Evolutionary conservation across 345 rosid species (phyloP).

Genomic region (Eucalyptus marginata): DNA sequence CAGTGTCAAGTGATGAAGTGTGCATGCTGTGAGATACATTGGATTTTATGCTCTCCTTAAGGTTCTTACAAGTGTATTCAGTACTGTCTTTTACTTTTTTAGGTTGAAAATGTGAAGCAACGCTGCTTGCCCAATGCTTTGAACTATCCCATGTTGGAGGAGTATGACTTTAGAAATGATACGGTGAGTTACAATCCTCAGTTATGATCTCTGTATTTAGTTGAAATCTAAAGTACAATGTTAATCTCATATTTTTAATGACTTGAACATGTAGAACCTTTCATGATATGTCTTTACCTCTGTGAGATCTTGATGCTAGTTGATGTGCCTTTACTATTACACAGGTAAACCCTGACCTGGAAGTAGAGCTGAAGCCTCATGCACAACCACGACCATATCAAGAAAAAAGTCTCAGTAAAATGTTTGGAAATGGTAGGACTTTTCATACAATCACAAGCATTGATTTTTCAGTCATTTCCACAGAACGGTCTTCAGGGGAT

Average conservation of each 20-base stretch:
- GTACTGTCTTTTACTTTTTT: background rate
- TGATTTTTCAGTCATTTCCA: background rate
- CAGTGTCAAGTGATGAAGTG: background rate
- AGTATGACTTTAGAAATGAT: conserved; percentile 91
- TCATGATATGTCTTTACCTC: background rate
- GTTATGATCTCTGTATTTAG: background rate
- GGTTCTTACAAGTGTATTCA: background rate
- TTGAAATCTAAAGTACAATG: background rate
- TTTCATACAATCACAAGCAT: background rate
- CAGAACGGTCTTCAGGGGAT: background rate
- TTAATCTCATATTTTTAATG: background rate
- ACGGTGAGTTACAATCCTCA: conserved; percentile 34
- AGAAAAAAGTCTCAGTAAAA: conserved; percentile 94
- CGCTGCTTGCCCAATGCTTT: conserved; percentile 96
- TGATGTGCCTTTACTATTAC: background rate
- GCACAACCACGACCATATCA: conserved; percentile 98
- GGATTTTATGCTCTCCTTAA: background rate
- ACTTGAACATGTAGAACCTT: background rate
- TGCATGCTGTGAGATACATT: background rate
- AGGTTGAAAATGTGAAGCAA: conserved; percentile 98
- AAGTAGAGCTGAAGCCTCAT: conserved; percentile 84
- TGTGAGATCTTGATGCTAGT: background rate
- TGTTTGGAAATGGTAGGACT: conserved; percentile 91
- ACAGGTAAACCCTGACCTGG: conserved; percentile 92
- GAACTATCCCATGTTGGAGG: conserved; percentile 98